A percentile compares a stretch with the other conserved stretches of the same genome.
Evolutionary conservation across 2,329 filamentous ascomycete species (phyloP).

Genomic region (Penicillium psychrosexuale): DNA sequence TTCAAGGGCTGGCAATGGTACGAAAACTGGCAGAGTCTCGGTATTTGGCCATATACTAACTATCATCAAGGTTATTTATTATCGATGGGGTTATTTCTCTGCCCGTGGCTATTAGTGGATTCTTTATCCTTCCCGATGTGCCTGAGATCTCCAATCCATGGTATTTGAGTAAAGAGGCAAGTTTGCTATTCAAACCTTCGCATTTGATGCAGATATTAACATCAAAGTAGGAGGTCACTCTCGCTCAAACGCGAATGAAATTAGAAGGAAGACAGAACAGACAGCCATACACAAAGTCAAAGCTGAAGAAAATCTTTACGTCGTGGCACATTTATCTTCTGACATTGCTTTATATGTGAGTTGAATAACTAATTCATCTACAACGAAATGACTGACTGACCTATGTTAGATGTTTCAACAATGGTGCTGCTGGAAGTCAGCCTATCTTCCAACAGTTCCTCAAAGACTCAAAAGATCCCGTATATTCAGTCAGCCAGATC

Average conservation of each 20-base stretch:
- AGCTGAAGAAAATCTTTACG: constrained; percentile 59
- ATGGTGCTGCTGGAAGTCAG: constrained; percentile 51
- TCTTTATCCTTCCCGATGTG: constrained; percentile 50
- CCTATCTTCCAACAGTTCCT: constrained; percentile 54
- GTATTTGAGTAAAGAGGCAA: constrained; percentile 45
- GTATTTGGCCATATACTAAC: not conserved
- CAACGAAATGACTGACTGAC: not conserved
- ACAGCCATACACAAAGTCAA: constrained; percentile 49
- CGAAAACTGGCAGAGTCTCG: not conserved
- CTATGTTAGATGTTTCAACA: constrained; percentile 55
- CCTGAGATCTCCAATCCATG: constrained; percentile 51
- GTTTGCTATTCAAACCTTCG: not conserved
- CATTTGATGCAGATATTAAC: not conserved
- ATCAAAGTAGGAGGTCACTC: constrained; percentile 39
- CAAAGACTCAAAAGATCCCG: constrained; percentile 39
- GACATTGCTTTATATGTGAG: constrained; percentile 55
- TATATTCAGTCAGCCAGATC: constrained; percentile 47
- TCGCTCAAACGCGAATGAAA: constrained; percentile 51
- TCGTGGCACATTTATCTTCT: constrained; percentile 65
- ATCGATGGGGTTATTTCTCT: constrained; percentile 55
- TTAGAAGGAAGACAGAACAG: constrained; percentile 48
- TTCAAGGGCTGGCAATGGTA: constrained; percentile 54
- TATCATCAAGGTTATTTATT: constrained; percentile 46
- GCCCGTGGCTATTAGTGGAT: constrained; percentile 51
- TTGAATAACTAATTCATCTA: not conserved